A percentile compares a stretch with the other conserved stretches of the same genome.
Conservation (phyloP, 2,329 filamentous ascomycete species). For the Trichoderma koningiopsis region DNA sequence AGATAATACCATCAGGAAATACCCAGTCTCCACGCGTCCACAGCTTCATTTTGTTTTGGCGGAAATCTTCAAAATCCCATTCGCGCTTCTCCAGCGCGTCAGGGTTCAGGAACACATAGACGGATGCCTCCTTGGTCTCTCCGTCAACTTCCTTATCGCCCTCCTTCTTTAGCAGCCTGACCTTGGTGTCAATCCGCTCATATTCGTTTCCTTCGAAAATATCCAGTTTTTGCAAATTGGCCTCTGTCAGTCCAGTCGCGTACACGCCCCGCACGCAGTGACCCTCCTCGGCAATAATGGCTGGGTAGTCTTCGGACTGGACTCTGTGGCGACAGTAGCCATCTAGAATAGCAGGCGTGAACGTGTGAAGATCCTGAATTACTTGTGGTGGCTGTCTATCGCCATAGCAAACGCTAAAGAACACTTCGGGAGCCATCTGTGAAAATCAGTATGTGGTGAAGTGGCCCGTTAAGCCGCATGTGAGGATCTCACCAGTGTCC, state of each 20-base stretch:
- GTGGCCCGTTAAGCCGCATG: not conserved
- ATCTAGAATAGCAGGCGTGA: conserved; percentile 75
- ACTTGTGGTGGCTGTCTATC: conserved; percentile 50
- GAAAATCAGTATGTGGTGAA: conserved; percentile 26
- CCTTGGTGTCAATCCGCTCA: conserved; percentile 54
- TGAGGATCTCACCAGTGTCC: conserved; percentile 10
- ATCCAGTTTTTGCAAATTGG: conserved; percentile 75
- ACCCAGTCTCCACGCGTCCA: conserved; percentile 57
- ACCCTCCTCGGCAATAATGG: conserved; percentile 60
- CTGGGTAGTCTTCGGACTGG: conserved; percentile 74
- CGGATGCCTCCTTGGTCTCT: conserved; percentile 56
- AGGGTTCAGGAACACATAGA: conserved; percentile 64
- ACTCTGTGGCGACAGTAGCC: conserved; percentile 73
- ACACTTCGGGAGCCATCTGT: conserved; percentile 81
- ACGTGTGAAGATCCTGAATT: conserved; percentile 58
- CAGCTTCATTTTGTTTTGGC: conserved; percentile 65
- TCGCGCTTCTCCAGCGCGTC: conserved; percentile 67
- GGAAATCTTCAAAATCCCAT: conserved; percentile 89
- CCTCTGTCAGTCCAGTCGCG: conserved; percentile 75
- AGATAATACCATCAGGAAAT: conserved; percentile 44
- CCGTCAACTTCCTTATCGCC: conserved; percentile 43
- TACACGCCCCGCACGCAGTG: conserved; percentile 72
- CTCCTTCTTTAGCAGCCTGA: conserved; percentile 53
- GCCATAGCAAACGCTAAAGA: conserved; percentile 81
- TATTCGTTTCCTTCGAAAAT: conserved; percentile 82